Evolutionary conservation across 192 early-diverging fungal genomes (phyloP).

Genomic region (Backusella sp.): DNA sequence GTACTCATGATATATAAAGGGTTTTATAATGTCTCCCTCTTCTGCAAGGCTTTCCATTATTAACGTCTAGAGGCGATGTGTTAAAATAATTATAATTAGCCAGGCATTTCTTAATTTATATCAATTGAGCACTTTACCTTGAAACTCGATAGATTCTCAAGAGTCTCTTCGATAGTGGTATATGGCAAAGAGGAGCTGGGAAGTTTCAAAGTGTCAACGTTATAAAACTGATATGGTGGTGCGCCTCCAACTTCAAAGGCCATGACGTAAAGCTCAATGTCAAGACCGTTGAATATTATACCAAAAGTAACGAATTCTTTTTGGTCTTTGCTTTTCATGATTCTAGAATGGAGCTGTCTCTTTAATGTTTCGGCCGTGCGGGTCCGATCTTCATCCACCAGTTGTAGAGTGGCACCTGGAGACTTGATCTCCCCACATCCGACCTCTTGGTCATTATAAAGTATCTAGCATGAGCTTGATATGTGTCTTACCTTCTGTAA

Average conservation of each 20-base stretch:
- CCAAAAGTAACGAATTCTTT: slow-evolving; percentile 13
- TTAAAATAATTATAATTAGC: slow-evolving; percentile 5
- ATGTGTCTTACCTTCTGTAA: too few relatives aligned
- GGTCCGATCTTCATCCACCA: slow-evolving; percentile 6
- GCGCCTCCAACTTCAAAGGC: background rate
- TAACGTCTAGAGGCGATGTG: background rate
- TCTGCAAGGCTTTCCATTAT: background rate
- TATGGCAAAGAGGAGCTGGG: too few relatives aligned
- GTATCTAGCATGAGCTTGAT: too few relatives aligned
- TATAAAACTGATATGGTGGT: background rate
- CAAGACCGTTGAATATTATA: background rate
- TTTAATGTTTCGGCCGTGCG: slow-evolving; percentile 5
- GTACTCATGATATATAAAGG: background rate
- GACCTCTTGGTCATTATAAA: slow-evolving; percentile 6
- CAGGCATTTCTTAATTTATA: background rate
- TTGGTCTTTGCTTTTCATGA: background rate
- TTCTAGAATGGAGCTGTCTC: slow-evolving; percentile 8
- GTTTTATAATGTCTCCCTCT: background rate
- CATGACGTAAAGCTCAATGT: slow-evolving; percentile 14
- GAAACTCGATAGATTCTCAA: slow-evolving; percentile 8
- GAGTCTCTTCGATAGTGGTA: slow-evolving; percentile 4
- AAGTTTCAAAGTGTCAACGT: too few relatives aligned
- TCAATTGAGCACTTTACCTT: slow-evolving; percentile 13
- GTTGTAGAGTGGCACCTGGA: background rate
- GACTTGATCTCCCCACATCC: slow-evolving; percentile 14